Percentiles rank a stretch among this genome's conserved stretches.
Conservation (phyloP, 148 eudicot species). For the Spergularia bocconei region DNA sequence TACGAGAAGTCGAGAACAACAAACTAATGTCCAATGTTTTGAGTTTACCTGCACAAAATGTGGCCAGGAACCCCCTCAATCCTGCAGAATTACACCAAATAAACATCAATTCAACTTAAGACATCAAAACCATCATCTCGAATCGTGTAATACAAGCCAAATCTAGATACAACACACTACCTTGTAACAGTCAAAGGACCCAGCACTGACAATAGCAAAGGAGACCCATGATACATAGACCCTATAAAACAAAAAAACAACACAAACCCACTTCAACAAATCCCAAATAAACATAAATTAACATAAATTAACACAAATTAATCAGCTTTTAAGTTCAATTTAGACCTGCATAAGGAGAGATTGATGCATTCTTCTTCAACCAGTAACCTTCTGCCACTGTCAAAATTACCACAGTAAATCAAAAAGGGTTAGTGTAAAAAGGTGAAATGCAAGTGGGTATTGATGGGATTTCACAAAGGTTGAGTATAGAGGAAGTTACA, state of each 20-base stretch:
- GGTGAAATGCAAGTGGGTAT: not conserved
- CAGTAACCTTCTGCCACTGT: constrained; percentile 95
- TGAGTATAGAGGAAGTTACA: constrained; percentile 39
- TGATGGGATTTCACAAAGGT: not conserved
- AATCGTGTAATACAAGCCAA: not conserved
- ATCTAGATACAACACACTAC: constrained; percentile 24
- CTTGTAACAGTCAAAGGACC: constrained; percentile 81
- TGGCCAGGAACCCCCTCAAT: constrained; percentile 52
- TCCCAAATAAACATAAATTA: not conserved
- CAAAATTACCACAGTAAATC: not conserved
- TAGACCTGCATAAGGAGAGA: constrained; percentile 88
- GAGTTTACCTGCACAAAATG: constrained; percentile 71
- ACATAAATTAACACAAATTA: not conserved
- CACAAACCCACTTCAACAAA: constrained; percentile 10
- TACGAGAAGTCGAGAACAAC: not conserved
- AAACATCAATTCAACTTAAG: not conserved
- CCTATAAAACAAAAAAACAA: constrained; percentile 37
- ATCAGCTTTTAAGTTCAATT: no score
- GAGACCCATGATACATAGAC: constrained; percentile 99
- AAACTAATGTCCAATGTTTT: not conserved
- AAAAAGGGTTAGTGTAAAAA: constrained; percentile 6
- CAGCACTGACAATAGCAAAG: constrained; percentile 67
- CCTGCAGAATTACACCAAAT: constrained; percentile 36
- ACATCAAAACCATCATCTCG: not conserved
- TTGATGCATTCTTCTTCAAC: constrained; percentile 76